phyloP scores from a whole-genome alignment of 1,284 basidiomycete genomes.

The Abortiporus biennis region DNA sequence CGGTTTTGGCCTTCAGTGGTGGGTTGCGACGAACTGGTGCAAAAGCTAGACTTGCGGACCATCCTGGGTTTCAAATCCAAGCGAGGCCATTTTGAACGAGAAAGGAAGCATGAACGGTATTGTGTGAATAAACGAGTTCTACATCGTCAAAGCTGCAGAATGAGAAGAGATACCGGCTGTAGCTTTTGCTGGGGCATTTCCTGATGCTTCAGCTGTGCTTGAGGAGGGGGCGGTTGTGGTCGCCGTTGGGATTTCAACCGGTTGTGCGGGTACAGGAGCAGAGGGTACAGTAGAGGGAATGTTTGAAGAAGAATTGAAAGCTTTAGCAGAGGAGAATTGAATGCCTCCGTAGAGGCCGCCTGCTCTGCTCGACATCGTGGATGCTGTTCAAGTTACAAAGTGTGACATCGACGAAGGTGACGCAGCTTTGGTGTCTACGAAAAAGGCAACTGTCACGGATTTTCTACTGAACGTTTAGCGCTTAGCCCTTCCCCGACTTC shows the following conservation, averaged over 20 bases:
- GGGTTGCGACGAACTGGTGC: constrained; percentile 63
- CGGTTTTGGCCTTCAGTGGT: constrained; percentile 46
- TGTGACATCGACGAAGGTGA: neutral
- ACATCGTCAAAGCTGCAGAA: constrained; percentile 30
- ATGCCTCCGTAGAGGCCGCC: constrained; percentile 79
- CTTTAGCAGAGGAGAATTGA: constrained; percentile 63
- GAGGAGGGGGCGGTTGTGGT: constrained; percentile 12
- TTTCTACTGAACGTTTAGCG: too few species aligned
- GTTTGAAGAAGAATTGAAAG: constrained; percentile 35
- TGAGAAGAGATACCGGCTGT: constrained; percentile 71
- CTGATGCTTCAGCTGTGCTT: constrained; percentile 24
- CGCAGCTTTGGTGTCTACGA: too few species aligned
- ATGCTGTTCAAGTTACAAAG: constrained; percentile 6
- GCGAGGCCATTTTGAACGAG: constrained; percentile 9
- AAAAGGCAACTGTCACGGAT: too few species aligned
- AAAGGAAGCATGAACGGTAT: constrained; percentile 25
- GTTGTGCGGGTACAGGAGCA: constrained; percentile 8
- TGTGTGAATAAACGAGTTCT: constrained; percentile 32
- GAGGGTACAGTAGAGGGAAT: constrained; percentile 11
- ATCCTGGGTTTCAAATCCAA: constrained; percentile 39
- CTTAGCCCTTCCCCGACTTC: too few species aligned
- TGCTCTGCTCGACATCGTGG: constrained; percentile 64
- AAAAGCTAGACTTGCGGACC: constrained; percentile 84
- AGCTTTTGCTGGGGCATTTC: constrained; percentile 47
- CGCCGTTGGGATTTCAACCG: constrained; percentile 11